These are phyloP conservation scores for Microbotryum saponariae DNA, from an alignment of 1,284 basidiomycete species.

Conservation along the genomic window DNA sequence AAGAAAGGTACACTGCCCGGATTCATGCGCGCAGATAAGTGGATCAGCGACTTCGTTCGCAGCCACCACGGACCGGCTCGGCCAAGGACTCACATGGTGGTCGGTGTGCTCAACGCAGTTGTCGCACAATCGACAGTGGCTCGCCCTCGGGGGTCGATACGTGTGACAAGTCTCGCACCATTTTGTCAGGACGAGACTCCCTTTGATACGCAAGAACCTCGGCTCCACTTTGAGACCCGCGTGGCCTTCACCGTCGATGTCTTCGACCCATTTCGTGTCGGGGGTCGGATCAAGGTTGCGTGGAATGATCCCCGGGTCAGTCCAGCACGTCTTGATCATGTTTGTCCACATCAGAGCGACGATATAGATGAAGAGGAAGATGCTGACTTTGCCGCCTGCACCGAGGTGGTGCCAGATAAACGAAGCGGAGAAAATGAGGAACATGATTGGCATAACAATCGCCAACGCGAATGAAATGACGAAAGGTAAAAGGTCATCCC, in stretches of 20 bases:
- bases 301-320: slow-evolving; percentile 84
- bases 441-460: slow-evolving; percentile 38
- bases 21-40: neutral
- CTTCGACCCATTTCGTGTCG: slow-evolving; percentile 50
- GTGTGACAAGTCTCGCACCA: slow-evolving; percentile 80
- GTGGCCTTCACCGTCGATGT: slow-evolving; percentile 17
- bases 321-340: slow-evolving; percentile 63
- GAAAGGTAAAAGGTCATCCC: slow-evolving; percentile 72
- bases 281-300: slow-evolving; percentile 72
- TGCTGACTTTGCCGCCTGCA: slow-evolving; percentile 65
- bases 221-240: slow-evolving; percentile 50
- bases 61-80: neutral
- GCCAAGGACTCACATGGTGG: slow-evolving; percentile 29
- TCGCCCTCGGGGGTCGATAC: slow-evolving; percentile 76
- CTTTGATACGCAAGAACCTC: slow-evolving; percentile 68
- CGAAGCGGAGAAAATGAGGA: slow-evolving; percentile 57
- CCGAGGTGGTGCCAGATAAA: slow-evolving; percentile 75
- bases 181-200: slow-evolving; percentile 45
- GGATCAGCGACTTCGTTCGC: neutral
- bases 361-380: slow-evolving; percentile 52
- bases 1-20: slow-evolving; percentile 85
- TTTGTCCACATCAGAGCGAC: slow-evolving; percentile 45
- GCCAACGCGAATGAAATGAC: slow-evolving; percentile 53
- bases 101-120: slow-evolving; percentile 72
- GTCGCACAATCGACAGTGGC: slow-evolving; percentile 91